A percentile compares a stretch with the other conserved stretches of the same genome.
These are phyloP conservation scores for Thalassiosira gravida DNA, from an alignment of 352 stramenopile species.

Conservation along the genomic window DNA sequence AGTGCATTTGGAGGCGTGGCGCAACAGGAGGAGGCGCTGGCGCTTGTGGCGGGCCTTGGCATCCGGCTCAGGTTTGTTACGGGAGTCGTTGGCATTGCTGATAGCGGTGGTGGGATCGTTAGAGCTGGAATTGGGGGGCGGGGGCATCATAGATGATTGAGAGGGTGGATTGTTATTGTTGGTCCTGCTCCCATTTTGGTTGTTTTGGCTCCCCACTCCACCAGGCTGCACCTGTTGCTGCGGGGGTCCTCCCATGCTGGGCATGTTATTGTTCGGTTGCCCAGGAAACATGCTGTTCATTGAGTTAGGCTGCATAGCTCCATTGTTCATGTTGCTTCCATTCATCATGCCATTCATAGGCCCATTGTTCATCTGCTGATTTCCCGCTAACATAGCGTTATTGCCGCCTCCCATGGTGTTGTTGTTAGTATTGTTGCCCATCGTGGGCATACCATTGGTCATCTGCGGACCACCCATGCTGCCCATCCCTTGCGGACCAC, in stretches of 20 bases:
- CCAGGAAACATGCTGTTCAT: conserved; percentile 25
- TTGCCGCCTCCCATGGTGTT: too few species aligned
- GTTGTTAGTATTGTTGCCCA: too few species aligned
- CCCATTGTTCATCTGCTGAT: conserved; percentile 24
- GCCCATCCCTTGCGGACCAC: too few species aligned
- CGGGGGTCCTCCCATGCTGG: conserved; percentile 3
- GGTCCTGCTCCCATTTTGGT: conserved; percentile 1
- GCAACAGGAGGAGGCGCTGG: conserved; percentile 94
- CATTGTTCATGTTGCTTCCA: conserved; percentile 15
- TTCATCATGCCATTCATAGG: conserved; percentile 24
- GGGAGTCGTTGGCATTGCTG: conserved; percentile 21
- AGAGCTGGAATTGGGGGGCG: conserved; percentile 12
- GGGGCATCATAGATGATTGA: conserved; percentile 11
- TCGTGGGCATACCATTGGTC: too few species aligned
- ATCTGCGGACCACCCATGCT: too few species aligned
- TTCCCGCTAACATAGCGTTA: too few species aligned
- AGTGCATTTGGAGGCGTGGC: conserved; percentile 97
- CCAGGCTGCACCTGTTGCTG: neutral
- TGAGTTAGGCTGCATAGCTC: conserved; percentile 5
- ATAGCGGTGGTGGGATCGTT: conserved; percentile 10
- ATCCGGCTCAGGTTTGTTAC: conserved; percentile 81
- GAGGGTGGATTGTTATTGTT: conserved; percentile 12
- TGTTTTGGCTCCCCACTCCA: conserved; percentile 7
- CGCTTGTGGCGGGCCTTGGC: conserved; percentile 95
- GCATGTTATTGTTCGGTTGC: conserved; percentile 28